These are phyloP conservation scores for Mycena metata DNA, from an alignment of 768 basidiomycete species.

Conservation along the genomic window DNA sequence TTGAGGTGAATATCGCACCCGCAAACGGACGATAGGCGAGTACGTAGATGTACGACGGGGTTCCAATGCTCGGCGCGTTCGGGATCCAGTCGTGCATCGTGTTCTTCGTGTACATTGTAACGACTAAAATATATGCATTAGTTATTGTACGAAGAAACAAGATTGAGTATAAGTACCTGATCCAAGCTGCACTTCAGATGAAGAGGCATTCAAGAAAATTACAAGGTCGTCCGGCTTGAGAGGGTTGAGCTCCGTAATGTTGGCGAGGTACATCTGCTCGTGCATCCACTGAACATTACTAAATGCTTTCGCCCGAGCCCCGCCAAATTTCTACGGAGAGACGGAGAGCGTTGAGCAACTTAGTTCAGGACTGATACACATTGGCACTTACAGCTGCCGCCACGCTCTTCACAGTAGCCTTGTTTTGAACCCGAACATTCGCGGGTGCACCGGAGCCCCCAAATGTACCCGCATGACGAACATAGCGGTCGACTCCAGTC, in stretches of 20 bases:
- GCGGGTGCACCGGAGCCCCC: neutral
- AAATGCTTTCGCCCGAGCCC: conserved; percentile 14
- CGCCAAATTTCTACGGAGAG: neutral
- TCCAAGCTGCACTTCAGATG: neutral
- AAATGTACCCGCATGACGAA: conserved; percentile 11
- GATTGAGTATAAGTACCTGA: neutral
- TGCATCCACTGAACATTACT: conserved; percentile 18
- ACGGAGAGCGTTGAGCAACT: too few relatives aligned
- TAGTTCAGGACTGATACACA: too few relatives aligned
- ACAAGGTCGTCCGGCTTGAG: conserved; percentile 1
- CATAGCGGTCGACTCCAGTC: neutral
- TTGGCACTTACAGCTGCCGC: conserved; percentile 17
- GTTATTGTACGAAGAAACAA: neutral
- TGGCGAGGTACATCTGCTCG: conserved; percentile 30
- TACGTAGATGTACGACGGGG: conserved; percentile 16
- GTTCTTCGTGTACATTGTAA: conserved; percentile 13
- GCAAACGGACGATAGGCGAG: neutral
- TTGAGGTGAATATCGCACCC: neutral
- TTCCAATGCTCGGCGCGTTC: neutral
- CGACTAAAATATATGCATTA: neutral
- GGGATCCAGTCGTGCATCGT: conserved; percentile 17
- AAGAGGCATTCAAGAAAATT: neutral
- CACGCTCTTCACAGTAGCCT: conserved; percentile 12
- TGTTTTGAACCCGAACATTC: conserved; percentile 14
- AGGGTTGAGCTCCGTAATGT: conserved; percentile 22